phyloP scores from a whole-genome alignment of 2,329 filamentous ascomycete genomes.

The Aspergillus uvarum region DNA sequence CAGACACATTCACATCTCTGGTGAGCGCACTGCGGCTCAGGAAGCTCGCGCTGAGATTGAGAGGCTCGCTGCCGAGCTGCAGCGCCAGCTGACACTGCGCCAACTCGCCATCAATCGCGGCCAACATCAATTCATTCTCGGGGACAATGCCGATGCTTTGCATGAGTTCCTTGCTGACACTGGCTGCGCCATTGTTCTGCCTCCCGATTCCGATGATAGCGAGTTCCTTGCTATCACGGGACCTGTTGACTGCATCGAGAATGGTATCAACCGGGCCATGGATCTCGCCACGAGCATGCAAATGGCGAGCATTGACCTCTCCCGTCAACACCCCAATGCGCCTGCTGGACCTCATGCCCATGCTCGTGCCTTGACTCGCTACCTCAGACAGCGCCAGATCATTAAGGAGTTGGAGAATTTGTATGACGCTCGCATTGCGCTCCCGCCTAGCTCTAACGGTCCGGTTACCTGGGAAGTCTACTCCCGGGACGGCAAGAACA shows the following conservation, averaged over 20 bases:
- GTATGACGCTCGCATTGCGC: conserved; percentile 84
- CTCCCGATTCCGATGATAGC: conserved; percentile 71
- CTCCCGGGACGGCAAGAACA: conserved; percentile 79
- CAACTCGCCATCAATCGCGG: conserved; percentile 80
- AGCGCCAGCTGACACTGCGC: conserved; percentile 71
- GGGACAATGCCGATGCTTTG: conserved; percentile 73
- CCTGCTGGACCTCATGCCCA: conserved; percentile 72
- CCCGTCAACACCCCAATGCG: conserved; percentile 72
- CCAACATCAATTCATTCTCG: conserved; percentile 92
- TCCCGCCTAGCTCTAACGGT: conserved; percentile 65
- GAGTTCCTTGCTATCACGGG: conserved; percentile 85
- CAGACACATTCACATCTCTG: conserved; percentile 78
- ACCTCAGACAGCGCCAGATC: conserved; percentile 77
- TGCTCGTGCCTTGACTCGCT: conserved; percentile 82
- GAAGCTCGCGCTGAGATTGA: conserved; percentile 79
- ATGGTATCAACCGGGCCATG: conserved; percentile 79
- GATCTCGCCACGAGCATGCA: conserved; percentile 86
- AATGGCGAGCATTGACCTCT: conserved; percentile 78
- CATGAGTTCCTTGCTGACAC: conserved; percentile 89
- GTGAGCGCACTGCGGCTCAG: conserved; percentile 80
- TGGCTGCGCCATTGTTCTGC: conserved; percentile 83
- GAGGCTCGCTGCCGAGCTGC: conserved; percentile 71
- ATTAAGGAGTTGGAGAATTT: conserved; percentile 77
- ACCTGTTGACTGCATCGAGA: conserved; percentile 68
- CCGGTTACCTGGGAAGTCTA: conserved; percentile 84